phyloP scores from a whole-genome alignment of 1,139 yeast species.

The Scheffersomyces lignicola region DNA sequence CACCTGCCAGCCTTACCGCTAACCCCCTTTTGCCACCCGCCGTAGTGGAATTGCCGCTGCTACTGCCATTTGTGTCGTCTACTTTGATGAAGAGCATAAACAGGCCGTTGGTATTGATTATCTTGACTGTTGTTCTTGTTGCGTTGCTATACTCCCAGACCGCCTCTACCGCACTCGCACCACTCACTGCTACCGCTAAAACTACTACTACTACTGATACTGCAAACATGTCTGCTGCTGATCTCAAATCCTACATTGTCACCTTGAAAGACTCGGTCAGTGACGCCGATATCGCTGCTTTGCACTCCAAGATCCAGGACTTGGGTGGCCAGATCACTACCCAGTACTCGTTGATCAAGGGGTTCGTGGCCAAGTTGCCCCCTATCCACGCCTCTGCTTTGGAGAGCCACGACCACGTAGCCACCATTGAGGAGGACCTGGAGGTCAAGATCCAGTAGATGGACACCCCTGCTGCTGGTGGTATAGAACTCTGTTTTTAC shows the following conservation, averaged over 20 bases:
- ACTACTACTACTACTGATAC: conserved; percentile 2
- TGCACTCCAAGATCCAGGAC: conserved; percentile 35
- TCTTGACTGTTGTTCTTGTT: conserved; percentile 6
- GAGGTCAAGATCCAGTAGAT: conserved; percentile 48
- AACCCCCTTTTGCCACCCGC: conserved; percentile 2
- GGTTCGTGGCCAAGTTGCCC: conserved; percentile 60
- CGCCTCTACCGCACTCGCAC: not conserved
- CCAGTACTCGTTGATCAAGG: conserved; percentile 69
- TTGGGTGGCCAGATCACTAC: conserved; percentile 66
- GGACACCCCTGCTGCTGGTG: too few relatives aligned
- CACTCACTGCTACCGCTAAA: conserved; percentile 2
- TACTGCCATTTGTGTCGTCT: not conserved
- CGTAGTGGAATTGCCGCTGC: not conserved
- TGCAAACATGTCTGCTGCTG: conserved; percentile 13
- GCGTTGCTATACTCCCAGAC: conserved; percentile 5
- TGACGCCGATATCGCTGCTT: conserved; percentile 29
- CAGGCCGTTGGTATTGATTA: conserved; percentile 6
- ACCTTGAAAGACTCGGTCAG: conserved; percentile 38
- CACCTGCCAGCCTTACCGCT: too few relatives aligned
- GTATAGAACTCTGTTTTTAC: too few relatives aligned
- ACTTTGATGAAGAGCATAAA: conserved; percentile 6
- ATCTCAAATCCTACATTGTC: conserved; percentile 34
- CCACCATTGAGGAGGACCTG: conserved; percentile 59
- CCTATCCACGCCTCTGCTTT: conserved; percentile 43
- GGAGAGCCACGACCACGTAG: conserved; percentile 46